These are phyloP conservation scores for Theileria sp. DNA, from an alignment of 169 alveolate species.

Conservation along the genomic window DNA sequence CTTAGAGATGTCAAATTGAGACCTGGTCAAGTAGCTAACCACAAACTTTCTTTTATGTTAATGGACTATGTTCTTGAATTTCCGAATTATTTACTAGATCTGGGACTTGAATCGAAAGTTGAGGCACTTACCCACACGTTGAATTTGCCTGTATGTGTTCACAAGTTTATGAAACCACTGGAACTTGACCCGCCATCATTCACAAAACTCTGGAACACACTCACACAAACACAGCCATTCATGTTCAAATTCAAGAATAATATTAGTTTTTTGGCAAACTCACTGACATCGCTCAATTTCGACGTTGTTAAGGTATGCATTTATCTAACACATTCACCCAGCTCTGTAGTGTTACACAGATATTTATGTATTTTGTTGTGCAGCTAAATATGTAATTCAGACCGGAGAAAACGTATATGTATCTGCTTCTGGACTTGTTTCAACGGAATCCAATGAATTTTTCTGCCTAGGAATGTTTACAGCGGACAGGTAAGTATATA, in stretches of 20 bases:
- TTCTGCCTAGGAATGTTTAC: conserved; percentile 15
- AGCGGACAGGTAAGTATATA: conserved; percentile 3
- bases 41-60: conserved; percentile 33
- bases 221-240: conserved; percentile 15
- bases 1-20: not conserved
- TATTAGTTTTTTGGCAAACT: not conserved
- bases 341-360: not conserved
- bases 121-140: not conserved
- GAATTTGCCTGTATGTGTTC: conserved; percentile 29
- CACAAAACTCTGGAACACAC: conserved; percentile 22
- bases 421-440: not conserved
- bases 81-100: conserved; percentile 22
- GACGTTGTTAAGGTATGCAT: conserved; percentile 3
- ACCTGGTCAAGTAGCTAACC: conserved; percentile 26
- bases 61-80: not conserved
- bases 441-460: conserved; percentile 16
- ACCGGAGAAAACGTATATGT: conserved; percentile 6
- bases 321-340: not conserved
- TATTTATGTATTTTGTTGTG: not conserved
- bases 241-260: not conserved
- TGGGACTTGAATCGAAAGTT: not conserved
- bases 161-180: conserved; percentile 43
- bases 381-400: not conserved
- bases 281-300: not conserved
- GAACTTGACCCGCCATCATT: conserved; percentile 11